These are phyloP conservation scores for Fusarium incarnatum DNA, from an alignment of 2,329 filamentous ascomycete genomes.

Conservation along the genomic window DNA sequence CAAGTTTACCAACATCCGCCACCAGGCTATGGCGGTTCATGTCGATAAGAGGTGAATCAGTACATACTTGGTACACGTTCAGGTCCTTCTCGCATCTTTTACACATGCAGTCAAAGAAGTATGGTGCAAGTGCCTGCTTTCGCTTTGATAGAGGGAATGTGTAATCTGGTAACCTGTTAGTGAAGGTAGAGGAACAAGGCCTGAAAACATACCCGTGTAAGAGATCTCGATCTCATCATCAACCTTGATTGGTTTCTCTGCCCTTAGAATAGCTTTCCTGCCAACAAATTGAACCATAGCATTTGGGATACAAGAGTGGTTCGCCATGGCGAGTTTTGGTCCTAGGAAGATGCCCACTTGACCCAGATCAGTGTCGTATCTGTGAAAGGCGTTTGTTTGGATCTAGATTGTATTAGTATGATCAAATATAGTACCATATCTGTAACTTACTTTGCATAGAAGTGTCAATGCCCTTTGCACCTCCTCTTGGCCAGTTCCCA, in stretches of 20 bases:
- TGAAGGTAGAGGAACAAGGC: neutral
- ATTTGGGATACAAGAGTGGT: conserved; percentile 72
- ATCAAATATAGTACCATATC: neutral
- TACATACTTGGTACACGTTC: conserved; percentile 65
- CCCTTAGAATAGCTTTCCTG: conserved; percentile 62
- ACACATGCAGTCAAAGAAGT: conserved; percentile 66
- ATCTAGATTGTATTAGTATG: conserved; percentile 55
- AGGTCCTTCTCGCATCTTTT: conserved; percentile 62
- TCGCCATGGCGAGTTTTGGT: conserved; percentile 67
- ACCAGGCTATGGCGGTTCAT: conserved; percentile 61
- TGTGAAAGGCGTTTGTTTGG: conserved; percentile 71
- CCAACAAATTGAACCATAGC: conserved; percentile 67
- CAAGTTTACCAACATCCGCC: conserved; percentile 52
- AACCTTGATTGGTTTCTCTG: conserved; percentile 60
- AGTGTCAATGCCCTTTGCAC: conserved; percentile 58
- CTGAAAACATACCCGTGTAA: conserved; percentile 63
- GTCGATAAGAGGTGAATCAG: conserved; percentile 53
- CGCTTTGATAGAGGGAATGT: conserved; percentile 59
- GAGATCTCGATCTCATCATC: conserved; percentile 71
- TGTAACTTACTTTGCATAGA: conserved; percentile 64
- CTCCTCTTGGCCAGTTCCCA: conserved; percentile 51
- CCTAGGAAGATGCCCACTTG: conserved; percentile 68
- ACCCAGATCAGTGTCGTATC: conserved; percentile 64
- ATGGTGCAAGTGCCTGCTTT: conserved; percentile 58
- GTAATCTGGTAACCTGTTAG: conserved; percentile 55